Percentiles rank a stretch among this genome's conserved stretches.
Conservation (phyloP, 2,329 filamentous ascomycete genomes). For the Diaporthe australafricana region DNA sequence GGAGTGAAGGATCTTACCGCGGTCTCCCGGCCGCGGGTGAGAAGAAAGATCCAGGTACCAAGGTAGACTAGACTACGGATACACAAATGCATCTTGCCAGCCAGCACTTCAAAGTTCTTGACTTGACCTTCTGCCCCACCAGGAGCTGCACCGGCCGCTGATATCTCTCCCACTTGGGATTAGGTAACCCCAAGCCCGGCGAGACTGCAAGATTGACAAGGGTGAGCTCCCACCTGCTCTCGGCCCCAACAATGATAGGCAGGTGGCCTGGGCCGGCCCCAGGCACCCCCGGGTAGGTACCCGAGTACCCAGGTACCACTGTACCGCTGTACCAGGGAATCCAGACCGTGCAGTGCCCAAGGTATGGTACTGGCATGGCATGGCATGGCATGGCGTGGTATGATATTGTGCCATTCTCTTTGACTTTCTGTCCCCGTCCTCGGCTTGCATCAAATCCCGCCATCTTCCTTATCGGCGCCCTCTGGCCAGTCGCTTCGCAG, state of each 20-base stretch:
- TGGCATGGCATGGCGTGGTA: no score
- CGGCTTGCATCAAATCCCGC: conserved; percentile 21
- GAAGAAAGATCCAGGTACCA: conserved; percentile 9
- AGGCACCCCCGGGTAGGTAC: neutral
- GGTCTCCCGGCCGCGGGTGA: conserved; percentile 3
- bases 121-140: neutral
- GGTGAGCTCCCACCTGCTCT: neutral
- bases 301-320: neutral
- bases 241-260: neutral
- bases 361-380: no score
- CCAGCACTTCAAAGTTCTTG: no score
- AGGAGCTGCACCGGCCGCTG: conserved; percentile 6
- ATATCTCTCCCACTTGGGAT: conserved; percentile 13
- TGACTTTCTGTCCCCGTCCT: conserved; percentile 11
- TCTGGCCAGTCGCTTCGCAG: conserved; percentile 14
- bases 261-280: neutral
- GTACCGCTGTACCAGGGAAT: neutral
- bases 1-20: conserved; percentile 22
- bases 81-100: neutral
- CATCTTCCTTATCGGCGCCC: conserved; percentile 24
- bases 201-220: conserved; percentile 22
- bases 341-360: no score
- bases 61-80: no score
- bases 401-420: conserved; percentile 18
- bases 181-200: conserved; percentile 2